phyloP scores from a whole-genome alignment of 345 rosid genomes.

The Gossypium mustelinum region DNA sequence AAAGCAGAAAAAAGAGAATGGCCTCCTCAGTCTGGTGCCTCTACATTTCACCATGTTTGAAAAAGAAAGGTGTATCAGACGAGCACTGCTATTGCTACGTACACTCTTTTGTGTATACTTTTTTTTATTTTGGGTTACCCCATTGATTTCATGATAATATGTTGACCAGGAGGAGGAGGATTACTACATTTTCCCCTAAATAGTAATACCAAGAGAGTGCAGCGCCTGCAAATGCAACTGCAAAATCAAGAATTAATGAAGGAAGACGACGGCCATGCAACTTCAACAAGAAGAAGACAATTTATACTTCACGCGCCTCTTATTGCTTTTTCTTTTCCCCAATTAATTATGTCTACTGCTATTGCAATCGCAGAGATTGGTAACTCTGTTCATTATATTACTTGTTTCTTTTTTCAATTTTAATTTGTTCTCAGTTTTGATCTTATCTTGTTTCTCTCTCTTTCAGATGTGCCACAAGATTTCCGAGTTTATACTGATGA shows the following conservation, averaged over 20 bases:
- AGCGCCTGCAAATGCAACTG: background rate
- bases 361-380: slow-evolving; percentile 42
- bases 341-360: slow-evolving; percentile 29
- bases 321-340: slow-evolving; percentile 46
- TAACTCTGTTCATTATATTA: background rate
- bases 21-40: slow-evolving; percentile 42
- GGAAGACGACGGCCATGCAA: slow-evolving; percentile 4
- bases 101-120: background rate
- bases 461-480: slow-evolving; percentile 37
- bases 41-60: slow-evolving; percentile 24
- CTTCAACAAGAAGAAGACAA: slow-evolving; percentile 48
- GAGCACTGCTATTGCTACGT: background rate
- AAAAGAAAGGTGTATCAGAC: slow-evolving; percentile 14
- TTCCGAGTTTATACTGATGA: slow-evolving; percentile 63
- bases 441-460: background rate
- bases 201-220: slow-evolving; percentile 3
- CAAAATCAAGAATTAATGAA: background rate
- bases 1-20: slow-evolving; percentile 30
- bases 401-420: background rate
- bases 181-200: background rate
- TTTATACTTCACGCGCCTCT: slow-evolving; percentile 45
- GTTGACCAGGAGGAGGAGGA: slow-evolving; percentile 17
- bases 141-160: background rate
- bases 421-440: background rate
- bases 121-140: background rate